Evolutionary conservation across 345 rosid species (phyloP).

Genomic region (Eucalyptus camaldulensis): DNA sequence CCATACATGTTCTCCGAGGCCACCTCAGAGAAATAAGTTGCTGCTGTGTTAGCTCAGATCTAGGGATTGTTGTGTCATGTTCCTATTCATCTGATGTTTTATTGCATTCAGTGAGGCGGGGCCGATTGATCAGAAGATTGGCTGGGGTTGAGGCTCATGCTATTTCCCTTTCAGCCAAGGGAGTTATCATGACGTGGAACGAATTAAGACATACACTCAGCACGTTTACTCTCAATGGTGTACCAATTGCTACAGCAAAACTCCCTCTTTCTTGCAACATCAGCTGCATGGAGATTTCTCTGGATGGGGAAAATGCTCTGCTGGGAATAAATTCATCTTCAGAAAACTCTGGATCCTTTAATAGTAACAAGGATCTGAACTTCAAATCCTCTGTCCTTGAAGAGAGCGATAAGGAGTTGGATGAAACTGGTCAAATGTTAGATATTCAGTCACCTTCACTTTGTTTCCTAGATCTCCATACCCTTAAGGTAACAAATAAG

Average conservation of each 20-base stretch:
- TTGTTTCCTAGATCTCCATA: conserved; percentile 77
- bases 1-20: conserved; percentile 87
- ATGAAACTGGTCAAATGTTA: conserved; percentile 16
- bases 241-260: conserved; percentile 44
- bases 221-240: conserved; percentile 72
- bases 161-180: conserved; percentile 74
- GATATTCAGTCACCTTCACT: conserved; percentile 63
- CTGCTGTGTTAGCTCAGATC: conserved; percentile 85
- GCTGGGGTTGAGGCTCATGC: conserved; percentile 69
- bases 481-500: conserved; percentile 44
- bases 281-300: conserved; percentile 82
- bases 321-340: conserved; percentile 52
- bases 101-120: conserved; percentile 79
- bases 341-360: conserved; percentile 2
- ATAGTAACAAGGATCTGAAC: conserved; percentile 6
- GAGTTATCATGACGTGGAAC: conserved; percentile 79
- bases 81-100: conserved; percentile 63
- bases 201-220: conserved; percentile 38
- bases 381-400: conserved; percentile 6
- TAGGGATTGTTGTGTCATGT: conserved; percentile 74
- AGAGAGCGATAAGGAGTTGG: conserved; percentile 22
- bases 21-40: conserved; percentile 58
- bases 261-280: conserved; percentile 53
- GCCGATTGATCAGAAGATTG: conserved; percentile 76
- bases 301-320: conserved; percentile 67